Evolutionary conservation across 768 basidiomycete species (phyloP).

Genomic region (Mycena pura): DNA sequence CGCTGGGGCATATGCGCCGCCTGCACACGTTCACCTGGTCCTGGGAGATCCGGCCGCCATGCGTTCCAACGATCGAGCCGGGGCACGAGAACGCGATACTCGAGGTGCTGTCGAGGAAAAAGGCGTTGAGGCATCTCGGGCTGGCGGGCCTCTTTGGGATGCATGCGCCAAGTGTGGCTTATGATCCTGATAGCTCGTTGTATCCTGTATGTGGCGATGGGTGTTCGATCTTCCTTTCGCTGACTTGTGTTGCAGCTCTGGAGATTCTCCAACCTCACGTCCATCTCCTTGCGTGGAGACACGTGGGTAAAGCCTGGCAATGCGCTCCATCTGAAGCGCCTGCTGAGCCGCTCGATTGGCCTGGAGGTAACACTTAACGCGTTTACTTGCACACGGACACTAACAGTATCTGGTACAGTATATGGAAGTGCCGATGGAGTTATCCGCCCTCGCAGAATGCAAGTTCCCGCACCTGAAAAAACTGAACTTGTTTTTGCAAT

Average conservation of each 20-base stretch:
- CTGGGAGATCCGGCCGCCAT: conserved; percentile 34
- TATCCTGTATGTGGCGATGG: conserved; percentile 46
- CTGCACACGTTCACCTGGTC: conserved; percentile 54
- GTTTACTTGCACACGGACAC: neutral
- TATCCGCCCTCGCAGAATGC: conserved; percentile 41
- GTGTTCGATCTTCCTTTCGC: no score
- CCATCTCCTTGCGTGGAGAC: conserved; percentile 36
- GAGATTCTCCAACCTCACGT: conserved; percentile 35
- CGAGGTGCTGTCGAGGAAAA: conserved; percentile 35
- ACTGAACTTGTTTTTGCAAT: conserved; percentile 48
- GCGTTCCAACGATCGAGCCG: conserved; percentile 39
- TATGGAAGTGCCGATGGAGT: conserved; percentile 55
- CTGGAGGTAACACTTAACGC: conserved; percentile 33
- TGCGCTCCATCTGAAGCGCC: conserved; percentile 29
- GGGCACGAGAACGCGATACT: conserved; percentile 50
- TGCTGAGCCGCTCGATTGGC: conserved; percentile 36
- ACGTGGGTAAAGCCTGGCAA: conserved; percentile 38
- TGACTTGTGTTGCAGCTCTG: conserved; percentile 33
- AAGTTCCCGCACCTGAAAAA: conserved; percentile 49
- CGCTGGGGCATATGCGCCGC: conserved; percentile 49
- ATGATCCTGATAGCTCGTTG: conserved; percentile 37
- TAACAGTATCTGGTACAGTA: conserved; percentile 33
- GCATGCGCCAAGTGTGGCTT: conserved; percentile 38
- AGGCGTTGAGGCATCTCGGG: conserved; percentile 41
- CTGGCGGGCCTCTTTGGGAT: conserved; percentile 47